Percentiles rank a stretch among this genome's conserved stretches.
These are phyloP conservation scores for Lactifluus echinatus DNA, from an alignment of 768 basidiomycete genomes.

Conservation along the genomic window DNA sequence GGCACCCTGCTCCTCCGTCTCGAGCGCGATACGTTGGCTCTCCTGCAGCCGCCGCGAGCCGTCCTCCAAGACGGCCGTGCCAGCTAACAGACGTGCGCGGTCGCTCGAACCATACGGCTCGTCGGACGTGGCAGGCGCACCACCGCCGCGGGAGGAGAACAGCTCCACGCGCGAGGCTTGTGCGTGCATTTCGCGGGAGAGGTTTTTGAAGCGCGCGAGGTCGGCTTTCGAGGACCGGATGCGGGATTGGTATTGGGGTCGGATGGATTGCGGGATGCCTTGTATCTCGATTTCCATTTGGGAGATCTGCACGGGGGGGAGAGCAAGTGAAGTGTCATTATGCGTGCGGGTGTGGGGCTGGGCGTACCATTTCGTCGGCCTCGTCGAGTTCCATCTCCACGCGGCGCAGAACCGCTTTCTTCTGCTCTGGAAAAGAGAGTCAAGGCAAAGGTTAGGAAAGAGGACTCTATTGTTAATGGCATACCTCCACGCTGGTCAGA, in stretches of 20 bases:
- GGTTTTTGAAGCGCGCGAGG: conserved; percentile 72
- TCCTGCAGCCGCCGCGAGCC: conserved; percentile 81
- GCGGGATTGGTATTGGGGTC: conserved; percentile 65
- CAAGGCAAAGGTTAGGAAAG: neutral
- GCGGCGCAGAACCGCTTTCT: conserved; percentile 68
- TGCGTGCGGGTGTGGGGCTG: neutral
- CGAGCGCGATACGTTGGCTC: conserved; percentile 84
- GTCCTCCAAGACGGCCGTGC: conserved; percentile 72
- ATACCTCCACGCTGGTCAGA: conserved; percentile 62
- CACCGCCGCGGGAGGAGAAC: conserved; percentile 31
- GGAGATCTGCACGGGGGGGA: conserved; percentile 52
- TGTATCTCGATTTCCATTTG: conserved; percentile 99
- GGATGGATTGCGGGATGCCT: conserved; percentile 81
- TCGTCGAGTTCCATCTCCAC: conserved; percentile 96
- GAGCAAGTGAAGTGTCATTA: neutral
- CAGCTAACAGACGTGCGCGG: conserved; percentile 70
- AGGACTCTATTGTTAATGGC: conserved; percentile 15
- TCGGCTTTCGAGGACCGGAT: conserved; percentile 68
- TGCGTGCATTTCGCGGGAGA: conserved; percentile 61
- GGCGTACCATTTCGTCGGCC: conserved; percentile 90
- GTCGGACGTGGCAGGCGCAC: conserved; percentile 55
- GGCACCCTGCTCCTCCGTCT: conserved; percentile 93
- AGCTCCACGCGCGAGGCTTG: conserved; percentile 70
- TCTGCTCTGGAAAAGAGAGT: conserved; percentile 48
- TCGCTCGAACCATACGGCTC: conserved; percentile 66